phyloP scores from a whole-genome alignment of 768 basidiomycete species.

The Tricholoma sp. region DNA sequence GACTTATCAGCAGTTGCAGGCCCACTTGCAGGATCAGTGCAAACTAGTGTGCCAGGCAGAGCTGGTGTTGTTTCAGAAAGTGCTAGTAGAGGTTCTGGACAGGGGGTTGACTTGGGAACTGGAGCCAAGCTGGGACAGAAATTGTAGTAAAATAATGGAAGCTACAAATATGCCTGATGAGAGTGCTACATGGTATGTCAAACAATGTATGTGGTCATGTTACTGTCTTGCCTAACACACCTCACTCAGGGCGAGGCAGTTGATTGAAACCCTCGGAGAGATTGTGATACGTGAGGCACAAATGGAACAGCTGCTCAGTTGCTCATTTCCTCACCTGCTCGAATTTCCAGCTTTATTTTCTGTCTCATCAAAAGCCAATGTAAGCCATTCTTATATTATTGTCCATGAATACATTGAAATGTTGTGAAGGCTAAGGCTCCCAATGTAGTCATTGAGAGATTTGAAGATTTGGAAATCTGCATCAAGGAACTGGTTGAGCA shows the following conservation, averaged over 20 bases:
- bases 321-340: too few relatives aligned
- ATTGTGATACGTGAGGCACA: not conserved
- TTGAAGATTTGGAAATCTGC: too few relatives aligned
- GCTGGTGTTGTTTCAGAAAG: not conserved
- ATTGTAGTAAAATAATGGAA: not conserved
- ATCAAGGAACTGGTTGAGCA: too few relatives aligned
- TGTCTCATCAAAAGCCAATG: too few relatives aligned
- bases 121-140: not conserved
- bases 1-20: not conserved
- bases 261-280: not conserved
- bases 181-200: not conserved
- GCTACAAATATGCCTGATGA: not conserved
- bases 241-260: not conserved
- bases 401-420: too few relatives aligned
- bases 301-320: too few relatives aligned
- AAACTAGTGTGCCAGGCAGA: not conserved
- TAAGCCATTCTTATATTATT: too few relatives aligned
- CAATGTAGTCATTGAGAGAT: too few relatives aligned
- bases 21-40: not conserved
- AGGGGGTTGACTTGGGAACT: not conserved
- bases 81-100: not conserved
- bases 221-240: not conserved
- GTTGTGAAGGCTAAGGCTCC: too few relatives aligned
- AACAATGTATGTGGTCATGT: not conserved
- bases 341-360: too few relatives aligned